A percentile compares a stretch with the other conserved stretches of the same genome.
phyloP scores from a whole-genome alignment of 495 filamentous ascomycete species.

The Penicillium cataractarum region DNA sequence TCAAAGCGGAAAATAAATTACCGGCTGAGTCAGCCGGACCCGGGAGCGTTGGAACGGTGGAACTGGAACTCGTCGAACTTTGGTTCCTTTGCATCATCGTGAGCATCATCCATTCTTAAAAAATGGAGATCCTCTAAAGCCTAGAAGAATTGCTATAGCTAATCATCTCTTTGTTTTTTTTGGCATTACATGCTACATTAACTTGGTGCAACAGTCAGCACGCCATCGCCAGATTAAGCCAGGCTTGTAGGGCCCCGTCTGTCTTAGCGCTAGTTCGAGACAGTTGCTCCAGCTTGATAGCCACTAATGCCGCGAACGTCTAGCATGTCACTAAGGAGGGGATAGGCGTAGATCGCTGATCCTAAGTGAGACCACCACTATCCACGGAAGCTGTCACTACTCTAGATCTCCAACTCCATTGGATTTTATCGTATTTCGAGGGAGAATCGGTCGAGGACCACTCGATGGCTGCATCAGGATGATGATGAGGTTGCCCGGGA shows the following conservation, averaged over 20 bases:
- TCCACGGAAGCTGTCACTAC: not conserved
- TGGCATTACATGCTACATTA: too few species aligned
- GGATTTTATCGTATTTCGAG: not conserved
- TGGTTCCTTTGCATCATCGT: conserved; percentile 41
- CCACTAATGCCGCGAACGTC: conserved; percentile 13
- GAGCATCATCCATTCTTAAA: conserved; percentile 36
- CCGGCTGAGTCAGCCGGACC: conserved; percentile 29
- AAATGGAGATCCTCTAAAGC: not conserved
- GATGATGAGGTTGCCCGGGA: conserved; percentile 24
- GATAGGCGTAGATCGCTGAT: conserved; percentile 10
- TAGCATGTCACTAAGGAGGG: conserved; percentile 3
- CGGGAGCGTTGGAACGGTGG: conserved; percentile 6
- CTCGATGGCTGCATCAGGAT: conserved; percentile 11
- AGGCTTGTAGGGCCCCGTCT: not conserved
- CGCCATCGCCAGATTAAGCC: not conserved
- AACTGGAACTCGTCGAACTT: conserved; percentile 2
- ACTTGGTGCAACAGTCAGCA: not conserved
- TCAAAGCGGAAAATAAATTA: conserved; percentile 22
- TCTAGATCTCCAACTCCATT: too few species aligned
- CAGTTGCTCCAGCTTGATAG: conserved; percentile 24
- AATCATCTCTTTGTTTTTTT: too few species aligned
- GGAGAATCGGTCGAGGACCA: not conserved
- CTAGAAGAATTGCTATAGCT: not conserved
- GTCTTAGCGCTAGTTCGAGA: conserved; percentile 15
- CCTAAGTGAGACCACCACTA: conserved; percentile 2